Evolutionary conservation across 106 monocot species (phyloP), one percentile per base, ranked within the genome.

Genomic region (Hemerocallis citrina): DNA sequence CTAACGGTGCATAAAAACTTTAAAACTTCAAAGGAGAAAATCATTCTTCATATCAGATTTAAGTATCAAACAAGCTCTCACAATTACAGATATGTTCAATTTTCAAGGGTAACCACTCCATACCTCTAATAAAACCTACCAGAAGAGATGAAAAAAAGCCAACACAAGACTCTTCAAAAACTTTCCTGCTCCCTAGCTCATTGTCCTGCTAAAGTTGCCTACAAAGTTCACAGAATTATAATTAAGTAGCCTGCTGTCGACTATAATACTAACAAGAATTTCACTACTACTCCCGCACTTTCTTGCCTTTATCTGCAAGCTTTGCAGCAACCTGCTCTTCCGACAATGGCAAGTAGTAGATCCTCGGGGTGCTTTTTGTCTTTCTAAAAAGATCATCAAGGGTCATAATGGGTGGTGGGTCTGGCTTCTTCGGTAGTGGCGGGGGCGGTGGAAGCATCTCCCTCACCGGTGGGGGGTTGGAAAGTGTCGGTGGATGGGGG

Each of bases 341-440:
- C 49, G 65, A 65, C 3, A 66, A 31, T 6, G 73, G 66, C 38
- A 73, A 57, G 59, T 65, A 66, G 28, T 66, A 73, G 45, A 66
- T 66, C 65, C 66, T 65, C 3, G 73, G 73, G 9, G 65, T 66
- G 47, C 57, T 20, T 33, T 58, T 73, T 5, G 73, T 73, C 49
- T 73, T 73, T 66, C 25, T 73, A 47, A 66, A 73, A 35, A 73
- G 73, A 64, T 73, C 73, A 40, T 65, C 66, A 4, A 73, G 45
- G 1, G 73, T 73, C 35, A 73, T 1, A 44, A 66, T 23, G 21
- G 73, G 59, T 29, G 73, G 59, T 29, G 73, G 73, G 9, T 73
- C 73, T 49, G 43, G 64, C 43, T 73, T 59, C 64, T 65, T 73
- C 6, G 15, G 52, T 1, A 13, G 52, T 15, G 69, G 47, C 3